A percentile compares a stretch with the other conserved stretches of the same genome.
These are phyloP conservation scores for Aegilops speltoides DNA, from an alignment of 176 grass and related monocot genomes.

Conservation along the genomic window DNA sequence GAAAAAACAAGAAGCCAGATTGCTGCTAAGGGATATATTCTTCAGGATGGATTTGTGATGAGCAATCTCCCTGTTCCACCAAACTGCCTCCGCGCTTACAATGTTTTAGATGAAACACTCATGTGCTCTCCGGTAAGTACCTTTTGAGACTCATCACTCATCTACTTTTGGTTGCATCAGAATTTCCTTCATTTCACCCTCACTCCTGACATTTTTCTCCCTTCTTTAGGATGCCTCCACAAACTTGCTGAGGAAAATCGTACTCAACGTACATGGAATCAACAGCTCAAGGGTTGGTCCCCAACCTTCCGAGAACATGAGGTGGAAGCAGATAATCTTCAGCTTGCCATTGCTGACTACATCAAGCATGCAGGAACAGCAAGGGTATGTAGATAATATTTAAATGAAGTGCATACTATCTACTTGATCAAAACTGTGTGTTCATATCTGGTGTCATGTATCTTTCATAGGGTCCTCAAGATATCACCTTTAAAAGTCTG, in stretches of 20 bases:
- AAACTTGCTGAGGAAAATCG: slow-evolving; percentile 40
- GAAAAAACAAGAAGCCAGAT: slow-evolving; percentile 43
- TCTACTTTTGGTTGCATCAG: neutral
- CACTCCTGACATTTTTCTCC: neutral
- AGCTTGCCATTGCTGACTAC: slow-evolving; percentile 45
- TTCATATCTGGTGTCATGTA: neutral
- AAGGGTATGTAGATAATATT: slow-evolving; percentile 41
- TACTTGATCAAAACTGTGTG: slow-evolving; percentile 4
- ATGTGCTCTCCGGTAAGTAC: slow-evolving; percentile 50
- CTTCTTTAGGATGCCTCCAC: slow-evolving; percentile 45
- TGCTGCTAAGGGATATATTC: slow-evolving; percentile 54
- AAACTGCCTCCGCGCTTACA: slow-evolving; percentile 50
- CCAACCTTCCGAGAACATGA: slow-evolving; percentile 45
- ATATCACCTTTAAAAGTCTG: slow-evolving; percentile 32
- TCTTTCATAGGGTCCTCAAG: slow-evolving; percentile 40
- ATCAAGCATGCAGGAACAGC: slow-evolving; percentile 48
- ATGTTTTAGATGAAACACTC: slow-evolving; percentile 41
- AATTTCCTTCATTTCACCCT: neutral
- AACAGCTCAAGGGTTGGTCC: slow-evolving; percentile 45
- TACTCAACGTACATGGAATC: slow-evolving; percentile 42
- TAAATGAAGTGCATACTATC: neutral
- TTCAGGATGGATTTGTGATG: slow-evolving; percentile 57
- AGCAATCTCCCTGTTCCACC: slow-evolving; percentile 52
- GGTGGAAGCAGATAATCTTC: slow-evolving; percentile 49
- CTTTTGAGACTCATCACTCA: slow-evolving; percentile 4